Evolutionary conservation across 2,329 filamentous ascomycete species (phyloP).

Genomic region (Huntiella savannae): DNA sequence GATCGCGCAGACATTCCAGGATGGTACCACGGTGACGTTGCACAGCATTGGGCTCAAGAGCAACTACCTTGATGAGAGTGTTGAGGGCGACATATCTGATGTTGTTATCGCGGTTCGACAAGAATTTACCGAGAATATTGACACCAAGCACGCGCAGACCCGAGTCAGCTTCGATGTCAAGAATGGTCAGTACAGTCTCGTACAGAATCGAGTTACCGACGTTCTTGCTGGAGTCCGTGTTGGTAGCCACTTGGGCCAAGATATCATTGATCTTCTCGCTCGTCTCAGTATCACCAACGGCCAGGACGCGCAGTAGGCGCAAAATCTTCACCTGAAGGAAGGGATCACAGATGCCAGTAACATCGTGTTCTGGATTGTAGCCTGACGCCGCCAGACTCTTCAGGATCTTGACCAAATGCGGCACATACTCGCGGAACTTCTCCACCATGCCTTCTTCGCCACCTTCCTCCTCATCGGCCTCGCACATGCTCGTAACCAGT

Average conservation of each 20-base stretch:
- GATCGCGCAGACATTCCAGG: conserved; percentile 83
- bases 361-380: conserved; percentile 94
- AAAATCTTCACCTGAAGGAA: conserved; percentile 96
- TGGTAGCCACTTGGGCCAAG: conserved; percentile 87
- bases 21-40: conserved; percentile 96
- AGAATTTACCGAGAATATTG: conserved; percentile 94
- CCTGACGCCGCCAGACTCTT: conserved; percentile 88
- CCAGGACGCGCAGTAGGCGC: conserved; percentile 66
- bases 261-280: conserved; percentile 99
- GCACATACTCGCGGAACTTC: conserved; percentile 74
- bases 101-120: conserved; percentile 98
- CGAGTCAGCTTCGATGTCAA: conserved; percentile 95
- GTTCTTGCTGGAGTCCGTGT: conserved; percentile 95
- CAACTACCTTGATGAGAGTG: conserved; percentile 93
- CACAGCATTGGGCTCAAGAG: conserved; percentile 92
- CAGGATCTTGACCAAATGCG: conserved; percentile 68
- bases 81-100: conserved; percentile 96
- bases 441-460: conserved; percentile 81
- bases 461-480: conserved; percentile 81
- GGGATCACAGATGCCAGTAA: conserved; percentile 92
- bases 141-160: conserved; percentile 85
- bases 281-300: conserved; percentile 64
- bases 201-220: conserved; percentile 97
- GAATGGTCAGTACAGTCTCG: conserved; percentile 87
- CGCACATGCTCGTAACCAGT: conserved; percentile 76